phyloP scores from a whole-genome alignment of 2,329 filamentous ascomycete species.

The Diplocarpon mali region DNA sequence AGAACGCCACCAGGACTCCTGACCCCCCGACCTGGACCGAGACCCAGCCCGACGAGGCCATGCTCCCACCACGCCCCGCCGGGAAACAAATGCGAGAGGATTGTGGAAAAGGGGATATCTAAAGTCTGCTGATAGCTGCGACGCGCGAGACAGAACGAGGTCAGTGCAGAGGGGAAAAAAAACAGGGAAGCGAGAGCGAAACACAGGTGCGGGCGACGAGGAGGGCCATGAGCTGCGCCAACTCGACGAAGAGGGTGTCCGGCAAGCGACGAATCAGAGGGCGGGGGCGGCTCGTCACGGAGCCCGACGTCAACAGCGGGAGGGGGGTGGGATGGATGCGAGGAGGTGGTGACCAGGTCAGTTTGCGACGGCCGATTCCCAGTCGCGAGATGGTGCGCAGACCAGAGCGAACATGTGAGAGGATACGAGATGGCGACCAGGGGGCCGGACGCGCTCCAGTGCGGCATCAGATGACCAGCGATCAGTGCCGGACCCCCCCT shows the following conservation, averaged over 20 bases:
- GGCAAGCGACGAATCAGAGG: conserved; percentile 3
- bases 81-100: conserved; percentile 3
- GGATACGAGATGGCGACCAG: conserved; percentile 15
- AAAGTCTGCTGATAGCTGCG: too few relatives aligned
- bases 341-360: background rate
- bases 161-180: background rate
- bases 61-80: background rate
- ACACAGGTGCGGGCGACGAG: background rate
- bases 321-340: background rate
- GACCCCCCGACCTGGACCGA: background rate
- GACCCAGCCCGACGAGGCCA: conserved; percentile 1
- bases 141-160: background rate
- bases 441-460: conserved; percentile 13
- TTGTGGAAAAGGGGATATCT: too few relatives aligned
- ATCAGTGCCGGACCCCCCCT: conserved; percentile 23
- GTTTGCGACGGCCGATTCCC: background rate
- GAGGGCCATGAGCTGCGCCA: background rate
- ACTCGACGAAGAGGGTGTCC: conserved; percentile 4
- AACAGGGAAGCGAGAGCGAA: background rate
- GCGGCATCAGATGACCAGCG: conserved; percentile 23
- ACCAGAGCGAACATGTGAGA: conserved; percentile 15
- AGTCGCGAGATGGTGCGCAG: conserved; percentile 8
- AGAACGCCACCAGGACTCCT: conserved; percentile 9
- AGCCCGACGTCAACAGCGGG: background rate
- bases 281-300: background rate